phyloP scores from a whole-genome alignment of 495 filamentous ascomycete species.

The Penicillium antarcticum region DNA sequence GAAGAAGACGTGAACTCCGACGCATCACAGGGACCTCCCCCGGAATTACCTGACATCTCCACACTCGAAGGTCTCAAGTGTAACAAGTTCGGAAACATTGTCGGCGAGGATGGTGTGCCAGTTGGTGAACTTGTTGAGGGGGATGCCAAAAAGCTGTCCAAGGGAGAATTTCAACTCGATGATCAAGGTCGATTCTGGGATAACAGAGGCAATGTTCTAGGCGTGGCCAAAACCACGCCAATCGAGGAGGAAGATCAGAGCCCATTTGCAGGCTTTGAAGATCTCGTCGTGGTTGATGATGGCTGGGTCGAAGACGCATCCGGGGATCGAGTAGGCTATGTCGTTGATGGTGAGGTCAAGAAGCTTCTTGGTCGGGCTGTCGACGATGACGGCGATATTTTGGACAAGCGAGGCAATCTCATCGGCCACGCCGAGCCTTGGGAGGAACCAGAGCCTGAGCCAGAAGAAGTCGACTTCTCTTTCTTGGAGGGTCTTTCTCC shows the following conservation, averaged over 20 bases:
- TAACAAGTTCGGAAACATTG: conserved; percentile 62
- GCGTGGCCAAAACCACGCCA: conserved; percentile 54
- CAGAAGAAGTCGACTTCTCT: conserved; percentile 56
- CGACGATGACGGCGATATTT: conserved; percentile 63
- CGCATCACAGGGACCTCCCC: conserved; percentile 17
- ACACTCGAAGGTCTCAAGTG: conserved; percentile 56
- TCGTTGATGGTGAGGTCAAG: conserved; percentile 61
- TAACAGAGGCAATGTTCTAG: conserved; percentile 57
- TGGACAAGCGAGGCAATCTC: conserved; percentile 59
- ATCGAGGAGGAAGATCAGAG: conserved; percentile 60
- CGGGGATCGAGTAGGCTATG: conserved; percentile 53
- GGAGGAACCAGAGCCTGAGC: conserved; percentile 35
- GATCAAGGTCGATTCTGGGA: conserved; percentile 63
- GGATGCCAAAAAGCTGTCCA: conserved; percentile 56
- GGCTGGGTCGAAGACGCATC: conserved; percentile 60
- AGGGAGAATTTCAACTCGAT: conserved; percentile 51
- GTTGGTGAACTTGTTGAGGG: conserved; percentile 60
- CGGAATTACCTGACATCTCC: conserved; percentile 44
- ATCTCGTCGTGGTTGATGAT: conserved; percentile 55
- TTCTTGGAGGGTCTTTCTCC: conserved; percentile 61
- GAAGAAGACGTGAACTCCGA: conserved; percentile 30
- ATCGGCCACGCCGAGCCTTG: conserved; percentile 56
- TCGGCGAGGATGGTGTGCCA: conserved; percentile 46
- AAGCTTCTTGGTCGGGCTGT: conserved; percentile 60
- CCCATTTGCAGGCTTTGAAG: conserved; percentile 64